Conservation (phyloP, 495 filamentous ascomycete species). For the Daldinia bambusicola region DNA sequence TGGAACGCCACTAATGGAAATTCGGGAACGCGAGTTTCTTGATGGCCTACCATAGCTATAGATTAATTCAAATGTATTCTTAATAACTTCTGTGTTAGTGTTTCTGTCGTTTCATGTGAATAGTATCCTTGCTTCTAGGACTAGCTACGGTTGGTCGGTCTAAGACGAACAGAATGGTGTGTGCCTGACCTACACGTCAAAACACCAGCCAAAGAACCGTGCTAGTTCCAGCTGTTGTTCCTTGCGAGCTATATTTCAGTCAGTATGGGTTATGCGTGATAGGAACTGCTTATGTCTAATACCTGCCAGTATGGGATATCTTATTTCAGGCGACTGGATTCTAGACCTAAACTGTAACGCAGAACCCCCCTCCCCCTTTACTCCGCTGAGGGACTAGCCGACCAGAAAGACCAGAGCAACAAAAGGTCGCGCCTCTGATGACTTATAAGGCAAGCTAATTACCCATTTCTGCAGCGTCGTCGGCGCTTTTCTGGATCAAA, state of each 20-base stretch:
- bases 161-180: too few species aligned
- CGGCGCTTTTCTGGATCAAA: constrained; percentile 1
- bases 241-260: neutral
- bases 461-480: constrained; percentile 36
- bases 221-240: neutral
- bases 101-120: neutral
- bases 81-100: neutral
- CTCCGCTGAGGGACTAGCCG: constrained; percentile 38
- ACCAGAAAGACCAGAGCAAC: constrained; percentile 38
- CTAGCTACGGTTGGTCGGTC: too few species aligned
- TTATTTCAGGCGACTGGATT: too few species aligned
- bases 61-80: neutral
- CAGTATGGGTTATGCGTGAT: too few species aligned
- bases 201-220: too few species aligned
- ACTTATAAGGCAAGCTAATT: constrained; percentile 51
- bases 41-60: neutral
- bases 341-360: constrained; percentile 3
- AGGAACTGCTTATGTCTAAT: too few species aligned
- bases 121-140: neutral
- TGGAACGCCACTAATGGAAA: neutral
- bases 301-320: too few species aligned
- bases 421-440: constrained; percentile 15
- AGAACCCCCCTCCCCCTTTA: constrained; percentile 13
- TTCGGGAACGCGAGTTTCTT: neutral
- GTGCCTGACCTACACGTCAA: too few species aligned